Percentiles rank a stretch among this genome's conserved stretches.
phyloP scores from a whole-genome alignment of 352 stramenopile species.

The Phytopythium montanum region DNA sequence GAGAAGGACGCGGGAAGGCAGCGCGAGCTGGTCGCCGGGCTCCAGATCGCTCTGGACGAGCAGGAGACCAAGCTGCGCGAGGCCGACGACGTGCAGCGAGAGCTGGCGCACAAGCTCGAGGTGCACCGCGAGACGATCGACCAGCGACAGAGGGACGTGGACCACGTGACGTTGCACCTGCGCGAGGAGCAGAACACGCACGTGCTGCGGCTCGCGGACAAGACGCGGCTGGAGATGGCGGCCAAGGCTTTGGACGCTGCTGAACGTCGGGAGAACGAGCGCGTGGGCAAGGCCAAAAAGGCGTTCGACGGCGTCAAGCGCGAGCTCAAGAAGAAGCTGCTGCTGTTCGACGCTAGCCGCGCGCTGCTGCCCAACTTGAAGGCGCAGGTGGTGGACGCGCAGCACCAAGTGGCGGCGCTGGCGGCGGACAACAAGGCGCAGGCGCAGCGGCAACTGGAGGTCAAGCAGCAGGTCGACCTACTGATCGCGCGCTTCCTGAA shows the following conservation, averaged over 20 bases:
- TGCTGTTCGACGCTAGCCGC: conserved; percentile 65
- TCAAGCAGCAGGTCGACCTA: conserved; percentile 91
- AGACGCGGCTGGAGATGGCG: conserved; percentile 63
- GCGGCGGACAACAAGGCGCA: conserved; percentile 69
- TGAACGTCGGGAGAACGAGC: conserved; percentile 59
- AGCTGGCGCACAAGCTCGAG: conserved; percentile 84
- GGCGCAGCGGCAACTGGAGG: conserved; percentile 54
- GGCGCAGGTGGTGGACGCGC: conserved; percentile 73
- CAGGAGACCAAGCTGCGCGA: conserved; percentile 65
- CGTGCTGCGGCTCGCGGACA: conserved; percentile 65
- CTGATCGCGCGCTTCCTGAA: conserved; percentile 87
- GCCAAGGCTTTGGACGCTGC: conserved; percentile 47
- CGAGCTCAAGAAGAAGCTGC: conserved; percentile 88
- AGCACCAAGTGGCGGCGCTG: conserved; percentile 58
- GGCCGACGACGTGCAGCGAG: conserved; percentile 71
- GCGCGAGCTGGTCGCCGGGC: conserved; percentile 22
- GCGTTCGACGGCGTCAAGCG: conserved; percentile 85
- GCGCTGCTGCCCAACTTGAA: conserved; percentile 79
- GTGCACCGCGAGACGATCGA: conserved; percentile 89
- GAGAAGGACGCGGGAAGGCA: conserved; percentile 65
- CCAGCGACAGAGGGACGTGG: conserved; percentile 89
- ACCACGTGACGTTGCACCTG: conserved; percentile 84
- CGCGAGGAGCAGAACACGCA: conserved; percentile 85
- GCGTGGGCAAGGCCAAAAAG: conserved; percentile 58
- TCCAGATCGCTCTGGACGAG: conserved; percentile 34